Percentiles rank a stretch among this genome's conserved stretches.
These are phyloP conservation scores for Rhynchosporium agropyri DNA, from an alignment of 2,329 filamentous ascomycete genomes.

Conservation along the genomic window DNA sequence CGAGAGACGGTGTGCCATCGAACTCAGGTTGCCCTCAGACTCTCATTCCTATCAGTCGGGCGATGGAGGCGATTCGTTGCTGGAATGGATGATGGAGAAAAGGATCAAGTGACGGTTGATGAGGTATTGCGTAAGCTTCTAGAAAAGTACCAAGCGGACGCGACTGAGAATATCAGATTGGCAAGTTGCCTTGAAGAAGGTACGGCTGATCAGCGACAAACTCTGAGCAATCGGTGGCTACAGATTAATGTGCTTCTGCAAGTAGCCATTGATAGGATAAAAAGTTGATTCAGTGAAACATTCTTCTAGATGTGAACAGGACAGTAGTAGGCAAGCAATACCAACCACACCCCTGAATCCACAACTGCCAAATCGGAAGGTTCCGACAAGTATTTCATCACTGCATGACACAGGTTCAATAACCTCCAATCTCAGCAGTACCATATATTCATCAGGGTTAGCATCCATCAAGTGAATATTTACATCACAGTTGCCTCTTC, in stretches of 20 bases:
- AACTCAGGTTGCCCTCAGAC: slow-evolving; percentile 56
- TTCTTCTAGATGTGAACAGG: neutral
- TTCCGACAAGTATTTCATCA: neutral
- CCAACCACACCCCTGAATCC: no score
- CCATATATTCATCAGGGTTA: neutral
- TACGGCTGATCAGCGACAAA: slow-evolving; percentile 29
- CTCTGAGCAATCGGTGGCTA: slow-evolving; percentile 32
- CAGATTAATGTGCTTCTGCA: slow-evolving; percentile 33
- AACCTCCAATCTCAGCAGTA: neutral
- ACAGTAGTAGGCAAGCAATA: neutral
- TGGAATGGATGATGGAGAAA: slow-evolving; percentile 50
- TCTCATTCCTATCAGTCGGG: slow-evolving; percentile 43
- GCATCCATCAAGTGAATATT: neutral
- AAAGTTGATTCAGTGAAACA: slow-evolving; percentile 18
- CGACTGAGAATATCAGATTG: slow-evolving; percentile 21
- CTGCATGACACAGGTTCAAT: neutral
- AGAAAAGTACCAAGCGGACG: slow-evolving; percentile 19
- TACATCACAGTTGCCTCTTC: neutral
- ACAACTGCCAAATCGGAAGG: no score
- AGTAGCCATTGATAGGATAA: slow-evolving; percentile 27
- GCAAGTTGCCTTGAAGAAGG: slow-evolving; percentile 25
- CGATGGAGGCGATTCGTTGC: slow-evolving; percentile 53
- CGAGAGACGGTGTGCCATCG: slow-evolving; percentile 54
- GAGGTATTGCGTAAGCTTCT: slow-evolving; percentile 42
- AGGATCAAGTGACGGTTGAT: slow-evolving; percentile 47